Conservation (phyloP, 805 yeast genomes). For the Spathaspora passalidarum region DNA sequence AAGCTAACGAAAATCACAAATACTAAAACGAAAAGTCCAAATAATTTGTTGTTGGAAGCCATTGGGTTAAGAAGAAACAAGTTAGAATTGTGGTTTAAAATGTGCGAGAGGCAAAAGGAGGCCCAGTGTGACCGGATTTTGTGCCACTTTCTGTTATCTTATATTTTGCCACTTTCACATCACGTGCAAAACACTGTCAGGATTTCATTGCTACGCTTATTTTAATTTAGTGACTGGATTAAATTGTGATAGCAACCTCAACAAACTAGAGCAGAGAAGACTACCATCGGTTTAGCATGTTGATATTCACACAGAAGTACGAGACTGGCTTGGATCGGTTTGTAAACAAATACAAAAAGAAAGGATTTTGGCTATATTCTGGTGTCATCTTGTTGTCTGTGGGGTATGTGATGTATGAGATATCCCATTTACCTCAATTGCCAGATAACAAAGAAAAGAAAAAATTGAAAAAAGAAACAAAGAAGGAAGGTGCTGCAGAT, state of each 20-base stretch:
- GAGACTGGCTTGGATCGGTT: slow-evolving; percentile 28
- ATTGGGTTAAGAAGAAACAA: background rate
- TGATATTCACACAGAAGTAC: slow-evolving; percentile 7
- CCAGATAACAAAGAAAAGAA: slow-evolving; percentile 6
- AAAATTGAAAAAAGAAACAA: background rate
- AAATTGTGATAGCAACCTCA: no score
- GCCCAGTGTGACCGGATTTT: background rate
- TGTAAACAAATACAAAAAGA: slow-evolving; percentile 27
- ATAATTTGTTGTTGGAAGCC: background rate
- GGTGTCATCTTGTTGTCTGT: slow-evolving; percentile 28
- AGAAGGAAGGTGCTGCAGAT: background rate
- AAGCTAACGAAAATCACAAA: background rate
- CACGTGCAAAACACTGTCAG: no score
- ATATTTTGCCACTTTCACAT: no score
- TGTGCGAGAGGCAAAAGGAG: background rate
- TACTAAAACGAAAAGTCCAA: background rate
- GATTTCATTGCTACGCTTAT: background rate
- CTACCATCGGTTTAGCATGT: background rate
- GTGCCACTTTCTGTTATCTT: no score
- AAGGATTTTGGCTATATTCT: slow-evolving; percentile 34
- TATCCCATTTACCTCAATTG: slow-evolving; percentile 14
- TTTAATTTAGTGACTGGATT: no score
- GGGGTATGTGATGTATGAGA: slow-evolving; percentile 22
- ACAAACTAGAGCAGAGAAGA: background rate
- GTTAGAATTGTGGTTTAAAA: background rate